These are phyloP conservation scores for Podaxis pistillaris DNA, from an alignment of 768 basidiomycete genomes.

Conservation along the genomic window DNA sequence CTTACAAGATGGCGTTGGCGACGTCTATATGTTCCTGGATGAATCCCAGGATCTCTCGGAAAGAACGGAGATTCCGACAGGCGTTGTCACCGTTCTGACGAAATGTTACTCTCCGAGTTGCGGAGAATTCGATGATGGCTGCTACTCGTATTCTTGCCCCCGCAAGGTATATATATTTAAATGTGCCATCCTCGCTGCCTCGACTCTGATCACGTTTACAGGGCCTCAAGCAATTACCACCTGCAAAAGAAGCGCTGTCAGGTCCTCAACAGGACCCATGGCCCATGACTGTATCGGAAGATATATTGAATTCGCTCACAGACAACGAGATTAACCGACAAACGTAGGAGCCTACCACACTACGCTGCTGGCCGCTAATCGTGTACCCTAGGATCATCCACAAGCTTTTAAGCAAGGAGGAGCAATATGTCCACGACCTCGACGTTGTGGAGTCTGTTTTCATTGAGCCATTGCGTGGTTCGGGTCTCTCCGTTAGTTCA, in stretches of 20 bases:
- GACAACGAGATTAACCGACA: constrained; percentile 83
- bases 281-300: constrained; percentile 43
- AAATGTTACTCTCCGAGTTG: constrained; percentile 89
- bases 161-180: constrained; percentile 44
- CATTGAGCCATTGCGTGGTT: constrained; percentile 44
- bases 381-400: constrained; percentile 61
- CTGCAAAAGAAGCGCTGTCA: constrained; percentile 30
- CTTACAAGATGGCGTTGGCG: constrained; percentile 86
- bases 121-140: constrained; percentile 56
- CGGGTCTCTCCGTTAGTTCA: constrained; percentile 43
- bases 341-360: constrained; percentile 39
- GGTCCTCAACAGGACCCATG: constrained; percentile 49
- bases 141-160: constrained; percentile 84
- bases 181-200: neutral
- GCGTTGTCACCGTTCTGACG: constrained; percentile 83
- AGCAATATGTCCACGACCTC: constrained; percentile 87
- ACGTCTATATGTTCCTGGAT: constrained; percentile 93
- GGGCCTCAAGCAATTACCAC: constrained; percentile 26
- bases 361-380: neutral
- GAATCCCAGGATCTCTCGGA: constrained; percentile 70
- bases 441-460: constrained; percentile 75
- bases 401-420: constrained; percentile 87
- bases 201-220: constrained; percentile 12
- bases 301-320: constrained; percentile 49
- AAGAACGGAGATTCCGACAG: constrained; percentile 75